Percentiles rank a stretch among this genome's conserved stretches.
Conservation (phyloP, 257 asterid genomes). For the Fraxinus excelsior region DNA sequence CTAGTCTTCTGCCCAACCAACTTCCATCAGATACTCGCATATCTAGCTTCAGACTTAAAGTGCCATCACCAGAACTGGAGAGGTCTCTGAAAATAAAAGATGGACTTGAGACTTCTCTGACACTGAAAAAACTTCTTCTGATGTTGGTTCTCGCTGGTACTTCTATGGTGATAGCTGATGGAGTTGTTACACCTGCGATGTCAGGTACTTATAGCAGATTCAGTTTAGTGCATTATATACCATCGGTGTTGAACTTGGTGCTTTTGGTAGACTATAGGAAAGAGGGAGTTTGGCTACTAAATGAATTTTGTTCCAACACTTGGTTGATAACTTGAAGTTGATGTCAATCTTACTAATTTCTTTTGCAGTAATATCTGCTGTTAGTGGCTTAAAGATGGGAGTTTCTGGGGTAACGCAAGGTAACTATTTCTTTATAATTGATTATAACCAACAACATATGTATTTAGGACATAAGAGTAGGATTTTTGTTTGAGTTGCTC, state of each 20-base stretch:
- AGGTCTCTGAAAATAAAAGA: slow-evolving; percentile 96
- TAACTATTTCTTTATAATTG: slow-evolving; percentile 31
- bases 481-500: slow-evolving; percentile 22
- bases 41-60: slow-evolving; percentile 94
- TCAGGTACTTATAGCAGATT: slow-evolving; percentile 62
- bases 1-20: slow-evolving; percentile 92
- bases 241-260: slow-evolving; percentile 23
- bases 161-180: slow-evolving; percentile 99
- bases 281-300: slow-evolving; percentile 3
- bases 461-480: slow-evolving; percentile 9
- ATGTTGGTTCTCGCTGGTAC: slow-evolving; percentile 97
- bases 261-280: slow-evolving; percentile 21
- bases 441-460: slow-evolving; percentile 9
- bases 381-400: slow-evolving; percentile 92
- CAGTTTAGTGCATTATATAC: slow-evolving; percentile 17
- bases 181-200: slow-evolving; percentile 99
- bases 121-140: slow-evolving; percentile 83
- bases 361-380: slow-evolving; percentile 93
- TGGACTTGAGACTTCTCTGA: slow-evolving; percentile 80
- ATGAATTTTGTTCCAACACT: slow-evolving; percentile 20
- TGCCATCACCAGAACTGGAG: slow-evolving; percentile 98
- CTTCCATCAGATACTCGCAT: slow-evolving; percentile 90
- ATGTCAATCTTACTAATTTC: slow-evolving; percentile 21
- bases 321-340: slow-evolving; percentile 26
- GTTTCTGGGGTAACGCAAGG: slow-evolving; percentile 77